Percentiles rank a stretch among this genome's conserved stretches.
phyloP scores from a whole-genome alignment of 2,329 filamentous ascomycete genomes.

The Cladosporium velox region DNA sequence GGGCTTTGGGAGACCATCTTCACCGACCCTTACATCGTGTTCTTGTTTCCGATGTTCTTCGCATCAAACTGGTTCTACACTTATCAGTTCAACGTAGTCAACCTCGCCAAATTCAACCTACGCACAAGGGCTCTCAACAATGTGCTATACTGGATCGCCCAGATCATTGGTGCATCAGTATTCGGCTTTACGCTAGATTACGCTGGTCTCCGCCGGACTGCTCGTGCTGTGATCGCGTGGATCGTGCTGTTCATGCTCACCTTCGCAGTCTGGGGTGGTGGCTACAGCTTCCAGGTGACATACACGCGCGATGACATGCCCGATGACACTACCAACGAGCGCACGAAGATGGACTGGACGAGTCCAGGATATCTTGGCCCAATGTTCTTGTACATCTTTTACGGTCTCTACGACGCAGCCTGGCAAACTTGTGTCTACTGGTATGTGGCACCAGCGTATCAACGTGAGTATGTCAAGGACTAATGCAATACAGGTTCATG shows the following conservation, averaged over 20 bases:
- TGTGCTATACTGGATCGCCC: constrained; percentile 71
- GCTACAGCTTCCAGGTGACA: constrained; percentile 72
- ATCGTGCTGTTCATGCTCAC: constrained; percentile 66
- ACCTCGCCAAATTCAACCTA: constrained; percentile 69
- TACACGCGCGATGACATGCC: constrained; percentile 51
- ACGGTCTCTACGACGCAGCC: constrained; percentile 68
- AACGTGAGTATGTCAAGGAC: no score
- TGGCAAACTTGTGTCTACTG: constrained; percentile 21
- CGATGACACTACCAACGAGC: constrained; percentile 17
- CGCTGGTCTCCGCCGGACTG: constrained; percentile 58
- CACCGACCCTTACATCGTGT: constrained; percentile 70
- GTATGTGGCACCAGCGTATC: neutral
- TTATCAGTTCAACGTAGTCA: constrained; percentile 76
- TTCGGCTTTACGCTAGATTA: constrained; percentile 73
- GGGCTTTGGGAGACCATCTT: constrained; percentile 74
- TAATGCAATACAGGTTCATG: constrained; percentile 65
- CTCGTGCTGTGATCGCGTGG: constrained; percentile 67
- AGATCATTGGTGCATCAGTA: constrained; percentile 73
- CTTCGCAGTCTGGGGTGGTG: constrained; percentile 79
- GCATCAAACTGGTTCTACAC: constrained; percentile 79
- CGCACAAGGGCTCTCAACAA: constrained; percentile 75
- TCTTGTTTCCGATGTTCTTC: constrained; percentile 81
- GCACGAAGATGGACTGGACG: constrained; percentile 63
- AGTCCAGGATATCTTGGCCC: constrained; percentile 69
- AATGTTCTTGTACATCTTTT: constrained; percentile 89